Conservation (phyloP, 176 grass and related monocot species). For the Bolboschoenus planiculmis region DNA sequence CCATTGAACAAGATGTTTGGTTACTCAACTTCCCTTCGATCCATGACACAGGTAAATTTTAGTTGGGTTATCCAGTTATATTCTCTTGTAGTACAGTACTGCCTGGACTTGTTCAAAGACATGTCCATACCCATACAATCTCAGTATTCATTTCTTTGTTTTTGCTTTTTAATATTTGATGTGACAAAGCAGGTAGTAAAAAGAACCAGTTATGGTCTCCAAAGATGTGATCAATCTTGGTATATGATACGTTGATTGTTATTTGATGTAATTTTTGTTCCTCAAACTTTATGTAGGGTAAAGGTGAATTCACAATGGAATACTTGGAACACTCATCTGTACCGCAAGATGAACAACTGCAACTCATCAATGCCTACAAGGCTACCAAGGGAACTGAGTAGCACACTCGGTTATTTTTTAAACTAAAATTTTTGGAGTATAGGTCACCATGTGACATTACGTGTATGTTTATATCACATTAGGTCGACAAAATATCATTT, state of each 20-base stretch:
- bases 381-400: constrained; percentile 54
- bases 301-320: constrained; percentile 99
- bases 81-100: not conserved
- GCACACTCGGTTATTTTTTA: not conserved
- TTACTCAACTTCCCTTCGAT: constrained; percentile 78
- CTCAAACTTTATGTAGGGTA: constrained; percentile 43
- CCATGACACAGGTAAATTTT: constrained; percentile 73
- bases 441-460: not conserved
- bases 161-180: not conserved
- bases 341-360: constrained; percentile 79
- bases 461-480: constrained; percentile 9
- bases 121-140: not conserved
- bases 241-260: not conserved
- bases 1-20: constrained; percentile 99
- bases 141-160: not conserved
- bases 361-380: constrained; percentile 68
- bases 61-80: constrained; percentile 8
- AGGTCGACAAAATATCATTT: constrained; percentile 11
- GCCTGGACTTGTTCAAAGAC: not conserved
- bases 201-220: not conserved
- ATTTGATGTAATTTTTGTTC: constrained; percentile 1
- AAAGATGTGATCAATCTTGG: not conserved
- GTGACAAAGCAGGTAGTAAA: not conserved
- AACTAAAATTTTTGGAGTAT: not conserved
- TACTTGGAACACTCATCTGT: constrained; percentile 81